Percentiles rank a stretch among this genome's conserved stretches.
phyloP scores from a whole-genome alignment of 805 yeast species.

The Candida jianshihensis region DNA sequence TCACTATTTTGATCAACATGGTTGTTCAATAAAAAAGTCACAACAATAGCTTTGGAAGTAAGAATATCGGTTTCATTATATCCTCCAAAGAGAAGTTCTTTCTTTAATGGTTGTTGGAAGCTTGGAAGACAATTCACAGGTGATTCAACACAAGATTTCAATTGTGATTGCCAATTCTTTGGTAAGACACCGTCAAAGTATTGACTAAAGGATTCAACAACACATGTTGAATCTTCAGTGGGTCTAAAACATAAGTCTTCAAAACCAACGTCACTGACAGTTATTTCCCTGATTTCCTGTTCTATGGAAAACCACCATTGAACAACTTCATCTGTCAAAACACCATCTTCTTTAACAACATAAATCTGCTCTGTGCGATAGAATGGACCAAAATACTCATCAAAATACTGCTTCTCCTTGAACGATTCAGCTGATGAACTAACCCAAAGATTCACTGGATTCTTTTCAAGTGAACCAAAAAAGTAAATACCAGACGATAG shows the following conservation, averaged over 20 bases:
- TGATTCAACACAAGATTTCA: conserved; percentile 58
- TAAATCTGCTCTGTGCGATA: conserved; percentile 83
- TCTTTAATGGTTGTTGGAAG: conserved; percentile 84
- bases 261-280: conserved; percentile 30
- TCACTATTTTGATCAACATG: conserved; percentile 25
- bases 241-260: conserved; percentile 82
- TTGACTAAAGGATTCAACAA: conserved; percentile 82
- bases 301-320: conserved; percentile 92
- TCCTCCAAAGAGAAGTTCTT: conserved; percentile 65
- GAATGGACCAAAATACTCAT: conserved; percentile 83
- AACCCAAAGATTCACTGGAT: conserved; percentile 89
- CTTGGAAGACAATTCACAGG: conserved; percentile 89
- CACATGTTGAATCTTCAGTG: conserved; percentile 64
- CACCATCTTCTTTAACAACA: conserved; percentile 61
- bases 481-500: conserved; percentile 45
- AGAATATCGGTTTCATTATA: conserved; percentile 40
- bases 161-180: conserved; percentile 45
- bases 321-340: conserved; percentile 61
- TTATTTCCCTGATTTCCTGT: conserved; percentile 34
- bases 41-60: conserved; percentile 63
- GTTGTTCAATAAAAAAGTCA: conserved; percentile 65
- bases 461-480: conserved; percentile 56
- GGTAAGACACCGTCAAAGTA: conserved; percentile 69
- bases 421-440: conserved; percentile 67
- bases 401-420: conserved; percentile 61